phyloP scores from a whole-genome alignment of 371 early-diverging fungal genomes.

The Rhizomucor miehei region DNA sequence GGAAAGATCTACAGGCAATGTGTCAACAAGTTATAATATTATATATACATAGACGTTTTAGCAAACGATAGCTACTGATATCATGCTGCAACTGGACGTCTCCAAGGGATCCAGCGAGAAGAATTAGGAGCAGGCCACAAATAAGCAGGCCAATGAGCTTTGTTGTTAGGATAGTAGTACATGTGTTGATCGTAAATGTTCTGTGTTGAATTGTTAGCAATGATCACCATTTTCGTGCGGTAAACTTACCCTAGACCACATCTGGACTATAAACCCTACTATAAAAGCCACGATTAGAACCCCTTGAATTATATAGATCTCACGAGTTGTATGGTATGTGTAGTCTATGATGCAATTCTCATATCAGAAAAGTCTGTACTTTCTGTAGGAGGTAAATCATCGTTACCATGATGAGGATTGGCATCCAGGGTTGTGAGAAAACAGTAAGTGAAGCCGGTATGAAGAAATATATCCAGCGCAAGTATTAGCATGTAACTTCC shows the following conservation, averaged over 20 bases:
- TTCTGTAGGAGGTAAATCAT: too few species aligned
- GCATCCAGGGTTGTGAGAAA: constrained; percentile 25
- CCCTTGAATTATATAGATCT: constrained; percentile 28
- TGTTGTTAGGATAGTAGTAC: background rate
- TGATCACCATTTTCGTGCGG: background rate
- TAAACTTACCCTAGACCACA: constrained; percentile 1
- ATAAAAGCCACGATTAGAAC: constrained; percentile 21
- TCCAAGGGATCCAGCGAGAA: background rate
- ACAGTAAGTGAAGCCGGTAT: constrained; percentile 65
- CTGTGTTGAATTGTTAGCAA: background rate
- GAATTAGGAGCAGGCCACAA: background rate
- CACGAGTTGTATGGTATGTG: constrained; percentile 15
- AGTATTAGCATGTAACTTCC: constrained; percentile 71
- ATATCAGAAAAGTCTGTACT: background rate
- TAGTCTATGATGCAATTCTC: constrained; percentile 8
- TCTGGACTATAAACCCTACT: constrained; percentile 16
- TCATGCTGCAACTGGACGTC: too few species aligned
- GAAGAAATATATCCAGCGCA: constrained; percentile 74
- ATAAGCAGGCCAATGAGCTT: background rate
- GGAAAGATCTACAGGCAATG: too few species aligned
- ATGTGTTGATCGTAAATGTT: background rate
- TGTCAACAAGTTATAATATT: too few species aligned
- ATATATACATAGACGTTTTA: too few species aligned
- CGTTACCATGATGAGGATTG: constrained; percentile 32
- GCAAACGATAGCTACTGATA: too few species aligned